Evolutionary conservation across 768 basidiomycete genomes (phyloP).

Genomic region (Krasilnikovozyma curviuscula): DNA sequence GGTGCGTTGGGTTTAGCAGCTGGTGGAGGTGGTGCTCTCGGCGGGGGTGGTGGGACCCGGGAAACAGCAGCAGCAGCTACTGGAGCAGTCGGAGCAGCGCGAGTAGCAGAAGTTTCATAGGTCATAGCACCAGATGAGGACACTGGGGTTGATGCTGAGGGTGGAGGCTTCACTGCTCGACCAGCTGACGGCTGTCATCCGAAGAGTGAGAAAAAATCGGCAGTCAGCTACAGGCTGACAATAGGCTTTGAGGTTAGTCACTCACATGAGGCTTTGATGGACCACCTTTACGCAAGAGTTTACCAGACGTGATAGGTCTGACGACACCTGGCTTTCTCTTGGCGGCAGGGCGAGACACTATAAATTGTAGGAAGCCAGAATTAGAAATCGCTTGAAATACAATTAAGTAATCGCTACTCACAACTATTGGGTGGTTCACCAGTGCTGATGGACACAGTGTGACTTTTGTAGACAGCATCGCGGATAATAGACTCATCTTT

Average conservation of each 20-base stretch:
- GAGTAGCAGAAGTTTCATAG: conserved; percentile 14
- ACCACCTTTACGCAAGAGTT: conserved; percentile 56
- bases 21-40: conserved; percentile 38
- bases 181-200: conserved; percentile 14
- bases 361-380: background rate
- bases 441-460: conserved; percentile 64
- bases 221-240: background rate
- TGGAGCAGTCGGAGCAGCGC: conserved; percentile 30
- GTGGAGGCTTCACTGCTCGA: conserved; percentile 18
- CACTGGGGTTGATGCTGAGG: conserved; percentile 4
- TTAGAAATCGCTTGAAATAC: background rate
- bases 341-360: conserved; percentile 56
- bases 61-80: conserved; percentile 27
- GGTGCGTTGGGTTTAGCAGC: conserved; percentile 45
- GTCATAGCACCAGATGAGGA: background rate
- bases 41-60: conserved; percentile 30
- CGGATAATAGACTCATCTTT: conserved; percentile 69
- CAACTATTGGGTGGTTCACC: conserved; percentile 65
- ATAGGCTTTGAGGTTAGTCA: background rate
- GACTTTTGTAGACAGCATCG: conserved; percentile 82
- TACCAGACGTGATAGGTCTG: conserved; percentile 66
- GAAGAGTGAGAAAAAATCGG: conserved; percentile 9
- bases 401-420: conserved; percentile 8
- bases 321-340: conserved; percentile 73
- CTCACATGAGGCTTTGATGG: conserved; percentile 31